Evolutionary conservation across 1,284 basidiomycete species (phyloP).

Genomic region (Leccinum huronense): DNA sequence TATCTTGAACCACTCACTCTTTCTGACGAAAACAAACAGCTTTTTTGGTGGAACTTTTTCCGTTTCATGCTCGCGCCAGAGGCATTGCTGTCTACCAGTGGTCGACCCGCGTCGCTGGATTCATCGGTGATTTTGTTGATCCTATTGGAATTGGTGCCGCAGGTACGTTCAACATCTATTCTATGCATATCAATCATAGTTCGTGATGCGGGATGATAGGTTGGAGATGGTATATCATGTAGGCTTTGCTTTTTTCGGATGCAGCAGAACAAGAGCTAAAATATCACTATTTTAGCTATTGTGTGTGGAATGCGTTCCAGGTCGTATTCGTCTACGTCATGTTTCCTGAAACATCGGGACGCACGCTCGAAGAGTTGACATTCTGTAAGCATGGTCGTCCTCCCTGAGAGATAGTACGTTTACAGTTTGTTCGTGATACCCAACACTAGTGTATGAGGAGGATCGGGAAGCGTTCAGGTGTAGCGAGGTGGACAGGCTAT

Average conservation of each 20-base stretch:
- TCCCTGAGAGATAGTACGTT: too few species aligned
- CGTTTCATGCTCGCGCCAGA: constrained; percentile 21
- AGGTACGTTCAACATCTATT: constrained; percentile 10
- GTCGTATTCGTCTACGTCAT: constrained; percentile 50
- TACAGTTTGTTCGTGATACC: not conserved
- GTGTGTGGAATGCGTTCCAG: constrained; percentile 47
- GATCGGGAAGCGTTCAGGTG: constrained; percentile 12
- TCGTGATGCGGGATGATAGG: constrained; percentile 11
- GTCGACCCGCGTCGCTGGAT: constrained; percentile 14
- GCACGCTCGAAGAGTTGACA: constrained; percentile 57
- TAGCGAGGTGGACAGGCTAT: not conserved
- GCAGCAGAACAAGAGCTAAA: constrained; percentile 3
- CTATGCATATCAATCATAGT: too few species aligned
- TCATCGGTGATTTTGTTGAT: constrained; percentile 16
- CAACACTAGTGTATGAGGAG: constrained; percentile 16
- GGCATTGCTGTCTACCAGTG: constrained; percentile 22
- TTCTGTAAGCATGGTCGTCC: constrained; percentile 46
- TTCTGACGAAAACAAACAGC: constrained; percentile 13
- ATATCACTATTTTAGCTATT: constrained; percentile 32
- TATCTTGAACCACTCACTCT: not conserved
- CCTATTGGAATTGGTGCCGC: constrained; percentile 21
- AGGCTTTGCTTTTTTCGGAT: not conserved
- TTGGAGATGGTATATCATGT: constrained; percentile 27
- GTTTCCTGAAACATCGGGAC: constrained; percentile 55
- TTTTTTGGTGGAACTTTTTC: constrained; percentile 30